phyloP scores from a whole-genome alignment of 805 yeast genomes.

The Barnettozyma siamensis region DNA sequence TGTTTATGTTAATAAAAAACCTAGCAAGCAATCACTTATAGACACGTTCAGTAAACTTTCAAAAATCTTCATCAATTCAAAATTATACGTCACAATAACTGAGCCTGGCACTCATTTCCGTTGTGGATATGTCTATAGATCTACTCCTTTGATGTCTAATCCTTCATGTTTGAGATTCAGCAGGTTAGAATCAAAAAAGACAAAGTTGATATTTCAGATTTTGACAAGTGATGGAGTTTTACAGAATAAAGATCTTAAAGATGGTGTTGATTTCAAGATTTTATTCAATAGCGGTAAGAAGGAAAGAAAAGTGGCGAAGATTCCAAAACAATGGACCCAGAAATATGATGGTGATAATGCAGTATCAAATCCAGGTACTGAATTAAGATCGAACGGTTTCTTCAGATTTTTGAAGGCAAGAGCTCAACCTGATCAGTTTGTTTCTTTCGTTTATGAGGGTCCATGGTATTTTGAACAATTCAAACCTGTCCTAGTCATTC shows the following conservation, averaged over 20 bases:
- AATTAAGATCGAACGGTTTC: background rate
- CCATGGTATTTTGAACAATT: slow-evolving; percentile 7
- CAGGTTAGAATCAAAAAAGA: slow-evolving; percentile 1
- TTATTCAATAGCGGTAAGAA: background rate
- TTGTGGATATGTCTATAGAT: background rate
- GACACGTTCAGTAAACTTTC: slow-evolving; percentile 1
- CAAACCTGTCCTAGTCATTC: slow-evolving; percentile 4
- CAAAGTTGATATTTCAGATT: background rate
- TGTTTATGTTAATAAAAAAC: background rate
- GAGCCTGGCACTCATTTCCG: background rate
- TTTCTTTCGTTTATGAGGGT: slow-evolving; percentile 1
- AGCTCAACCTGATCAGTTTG: background rate
- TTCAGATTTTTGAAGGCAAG: background rate
- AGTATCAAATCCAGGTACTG: background rate
- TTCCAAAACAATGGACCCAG: slow-evolving; percentile 1
- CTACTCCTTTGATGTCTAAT: background rate
- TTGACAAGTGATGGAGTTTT: slow-evolving; percentile 4
- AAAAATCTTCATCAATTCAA: background rate
- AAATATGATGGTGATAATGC: background rate
- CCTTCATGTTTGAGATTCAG: background rate
- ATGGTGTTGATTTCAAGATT: slow-evolving; percentile 4
- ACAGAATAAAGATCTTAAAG: slow-evolving; percentile 2
- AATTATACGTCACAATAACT: background rate
- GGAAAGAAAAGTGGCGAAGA: background rate
- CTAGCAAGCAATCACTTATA: background rate